Conservation (phyloP, 1,284 basidiomycete genomes). For the Leccinum subspadiceum region DNA sequence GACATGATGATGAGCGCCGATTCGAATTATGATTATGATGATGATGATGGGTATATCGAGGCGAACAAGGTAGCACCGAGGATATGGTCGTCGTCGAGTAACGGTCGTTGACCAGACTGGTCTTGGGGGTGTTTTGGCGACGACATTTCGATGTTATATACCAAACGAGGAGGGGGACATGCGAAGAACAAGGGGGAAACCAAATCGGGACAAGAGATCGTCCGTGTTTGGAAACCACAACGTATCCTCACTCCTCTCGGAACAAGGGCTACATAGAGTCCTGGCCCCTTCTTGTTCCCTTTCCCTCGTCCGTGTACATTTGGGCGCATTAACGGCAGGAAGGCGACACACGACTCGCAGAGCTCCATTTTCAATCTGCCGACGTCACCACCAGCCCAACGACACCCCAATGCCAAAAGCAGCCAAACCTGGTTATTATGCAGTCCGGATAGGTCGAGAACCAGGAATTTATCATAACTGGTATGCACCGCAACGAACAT, state of each 20-base stretch:
- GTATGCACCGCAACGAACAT: constrained; percentile 24
- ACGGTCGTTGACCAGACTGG: constrained; percentile 14
- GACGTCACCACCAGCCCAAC: neutral
- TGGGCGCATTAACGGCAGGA: neutral
- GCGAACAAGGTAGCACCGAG: constrained; percentile 6
- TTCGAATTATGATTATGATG: neutral
- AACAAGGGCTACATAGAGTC: constrained; percentile 10
- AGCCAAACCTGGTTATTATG: constrained; percentile 37
- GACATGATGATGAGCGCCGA: constrained; percentile 33
- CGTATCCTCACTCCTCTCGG: constrained; percentile 8
- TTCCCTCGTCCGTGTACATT: neutral
- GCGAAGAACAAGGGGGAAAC: constrained; percentile 25
- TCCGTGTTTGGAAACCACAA: constrained; percentile 18
- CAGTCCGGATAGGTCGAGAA: constrained; percentile 35
- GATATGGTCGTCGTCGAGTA: constrained; percentile 15
- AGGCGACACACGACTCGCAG: constrained; percentile 1
- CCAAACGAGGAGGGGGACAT: neutral
- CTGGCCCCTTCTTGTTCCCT: neutral
- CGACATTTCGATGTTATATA: constrained; percentile 26
- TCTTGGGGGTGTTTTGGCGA: constrained; percentile 11
- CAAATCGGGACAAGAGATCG: constrained; percentile 18
- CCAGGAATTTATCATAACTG: constrained; percentile 43
- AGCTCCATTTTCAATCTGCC: neutral
- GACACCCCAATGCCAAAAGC: constrained; percentile 33
- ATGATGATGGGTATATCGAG: constrained; percentile 1